Base-by-base conservation (phyloP, 352 stramenopile species). In the Phytopythium ostracodes region DNA sequence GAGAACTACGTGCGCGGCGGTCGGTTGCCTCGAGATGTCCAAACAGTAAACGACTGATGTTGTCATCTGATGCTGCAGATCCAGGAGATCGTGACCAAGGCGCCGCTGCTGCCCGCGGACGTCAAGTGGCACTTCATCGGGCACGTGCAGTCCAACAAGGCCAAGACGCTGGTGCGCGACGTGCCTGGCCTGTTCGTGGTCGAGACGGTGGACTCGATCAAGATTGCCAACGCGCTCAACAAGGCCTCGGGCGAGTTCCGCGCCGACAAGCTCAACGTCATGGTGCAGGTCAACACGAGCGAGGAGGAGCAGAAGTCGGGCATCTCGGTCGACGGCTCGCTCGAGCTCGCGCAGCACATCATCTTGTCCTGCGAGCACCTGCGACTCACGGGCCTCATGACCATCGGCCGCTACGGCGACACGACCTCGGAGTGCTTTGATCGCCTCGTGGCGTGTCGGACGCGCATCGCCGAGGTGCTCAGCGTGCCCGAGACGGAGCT, bases 121-220 rank as follows among this genome's bases (percentile, higher is more conserved):
- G 79, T 99, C 38, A 73, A 91, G 60, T 99, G 97, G 97, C 97
- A 99, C 76, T 99, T 98, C 67, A 99, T 99, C 63, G 97, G 98
- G 33, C 89, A 98, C 67, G 85, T 99, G 62, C 98, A 99, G 88
- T 98, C 85, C 57, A 99, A 99, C 74, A 99, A 99, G 75, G 94
- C 87, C 61, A 98, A 98, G 56, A 65, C 82, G 40, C 73, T 99
- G 2, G 84, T 98, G 35, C 80, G 81, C 38, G 84, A 92, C 60
- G 86, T 99, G 54, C 84, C 92, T 36, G 98, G 98, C 65, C 78
- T 99, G 8, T 93, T 89, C 67, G 77, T 96, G 11, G 88, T 99
- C 14, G 96, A 99, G 82, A 99, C 94, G 6, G 96, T 99, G 12
- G 88, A 98, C 69, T 97, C 84, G 55, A 70, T 92, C 53, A 99